Evolutionary conservation across 306 rosid species (phyloP), one percentile per base, ranked within the genome.

Genomic region (Trichosanthes cucumerina): DNA sequence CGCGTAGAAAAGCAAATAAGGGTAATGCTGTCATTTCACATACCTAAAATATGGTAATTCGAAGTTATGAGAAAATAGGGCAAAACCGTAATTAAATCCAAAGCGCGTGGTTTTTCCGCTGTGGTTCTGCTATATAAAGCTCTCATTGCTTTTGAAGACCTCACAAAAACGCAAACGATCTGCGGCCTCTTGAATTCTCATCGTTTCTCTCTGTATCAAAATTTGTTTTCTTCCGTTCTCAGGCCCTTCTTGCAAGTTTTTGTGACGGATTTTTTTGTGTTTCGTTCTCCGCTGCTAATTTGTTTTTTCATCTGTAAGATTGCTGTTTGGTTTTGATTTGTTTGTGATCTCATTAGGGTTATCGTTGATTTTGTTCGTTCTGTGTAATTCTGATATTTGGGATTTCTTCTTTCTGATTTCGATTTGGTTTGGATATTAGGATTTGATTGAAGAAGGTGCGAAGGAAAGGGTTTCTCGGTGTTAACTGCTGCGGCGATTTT

Each of bases 31-130:
- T 41, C 34, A 41, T 69, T 69, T 69, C 75, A n/a, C 9, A 9
- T 5, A 68, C n/a, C 54, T 41, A 69, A 24, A 43, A 41, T 41
- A 69, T 1, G 65, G 38, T 3, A 59, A 4, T 9, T 13, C 1
- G 75, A 6, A 5, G 10, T 7, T 7, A 9, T 23, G 9, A 46
- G 52, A 18, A 46, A 0, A 0, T 28, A 26, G 59, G 77, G 77
- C 4, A 72, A 5, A 49, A 15, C 24, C 59, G 77, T 72, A 72
- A 72, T 72, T 26, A 72, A 28, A 0, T 28, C 3, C 4, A 31
- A 72, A 72, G 3, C 77, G 58, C 59, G 77, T 72, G 77, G 77
- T 18, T 72, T 72, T 72, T 72, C 59, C 77, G 77, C 77, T 46
- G 16, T 0, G 43, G 57, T 26, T 21, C 0, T 26, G 19, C 39